Conservation (phyloP, 768 basidiomycete genomes). For the Psilocybe tampanensis region DNA sequence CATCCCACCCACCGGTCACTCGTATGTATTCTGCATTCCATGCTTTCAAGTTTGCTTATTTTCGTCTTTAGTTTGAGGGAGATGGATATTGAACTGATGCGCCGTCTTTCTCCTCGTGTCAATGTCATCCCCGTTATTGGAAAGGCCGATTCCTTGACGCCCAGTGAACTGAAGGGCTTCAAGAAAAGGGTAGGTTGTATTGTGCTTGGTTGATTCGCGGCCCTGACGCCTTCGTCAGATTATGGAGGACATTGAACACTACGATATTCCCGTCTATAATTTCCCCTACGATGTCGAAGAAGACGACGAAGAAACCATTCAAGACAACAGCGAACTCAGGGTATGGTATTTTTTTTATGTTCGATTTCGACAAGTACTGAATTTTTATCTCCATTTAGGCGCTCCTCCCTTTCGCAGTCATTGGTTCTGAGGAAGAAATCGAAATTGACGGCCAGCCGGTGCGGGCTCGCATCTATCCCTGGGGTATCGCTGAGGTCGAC, state of each 20-base stretch:
- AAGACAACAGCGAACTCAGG: slow-evolving; percentile 94
- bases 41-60: slow-evolving; percentile 1
- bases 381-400: slow-evolving; percentile 46
- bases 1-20: slow-evolving; percentile 96
- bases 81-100: slow-evolving; percentile 99
- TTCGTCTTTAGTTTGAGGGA: slow-evolving; percentile 70
- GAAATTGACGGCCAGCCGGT: slow-evolving; percentile 90
- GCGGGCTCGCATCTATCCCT: slow-evolving; percentile 94
- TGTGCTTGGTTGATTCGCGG: neutral
- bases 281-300: slow-evolving; percentile 99
- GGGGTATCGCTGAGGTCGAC: slow-evolving; percentile 98
- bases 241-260: slow-evolving; percentile 99
- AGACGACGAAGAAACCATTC: slow-evolving; percentile 98
- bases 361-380: slow-evolving; percentile 2
- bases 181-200: slow-evolving; percentile 76
- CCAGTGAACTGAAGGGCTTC: slow-evolving; percentile 90
- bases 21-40: slow-evolving; percentile 56
- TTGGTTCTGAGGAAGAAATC: slow-evolving; percentile 97
- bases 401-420: slow-evolving; percentile 93
- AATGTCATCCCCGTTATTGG: slow-evolving; percentile 99
- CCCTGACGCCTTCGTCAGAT: slow-evolving; percentile 54
- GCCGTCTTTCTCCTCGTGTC: slow-evolving; percentile 94
- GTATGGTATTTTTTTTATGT: slow-evolving; percentile 43
- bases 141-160: slow-evolving; percentile 95
- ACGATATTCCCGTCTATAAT: slow-evolving; percentile 98